phyloP scores from a whole-genome alignment of 371 early-diverging fungal species.

The Mucor sp. region DNA sequence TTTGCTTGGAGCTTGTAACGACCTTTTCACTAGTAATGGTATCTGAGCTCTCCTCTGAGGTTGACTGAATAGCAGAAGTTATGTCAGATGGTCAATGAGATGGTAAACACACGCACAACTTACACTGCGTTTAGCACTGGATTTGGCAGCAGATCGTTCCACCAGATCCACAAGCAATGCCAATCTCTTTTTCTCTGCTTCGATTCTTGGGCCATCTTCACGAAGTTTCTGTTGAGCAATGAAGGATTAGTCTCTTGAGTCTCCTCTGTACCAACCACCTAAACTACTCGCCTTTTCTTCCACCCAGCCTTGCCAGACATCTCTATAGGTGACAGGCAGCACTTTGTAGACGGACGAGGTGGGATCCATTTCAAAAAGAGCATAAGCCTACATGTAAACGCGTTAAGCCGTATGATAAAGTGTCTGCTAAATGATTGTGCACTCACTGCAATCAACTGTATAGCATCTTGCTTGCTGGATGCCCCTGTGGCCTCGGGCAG shows the following conservation, averaged over 20 bases:
- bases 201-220: constrained; percentile 25
- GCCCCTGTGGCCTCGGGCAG: constrained; percentile 15
- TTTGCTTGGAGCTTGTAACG: background rate
- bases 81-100: background rate
- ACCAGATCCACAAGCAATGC: constrained; percentile 28
- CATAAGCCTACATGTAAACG: constrained; percentile 9
- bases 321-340: constrained; percentile 65
- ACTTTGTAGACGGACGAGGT: constrained; percentile 54
- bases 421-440: background rate
- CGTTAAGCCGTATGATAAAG: background rate
- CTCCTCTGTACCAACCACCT: background rate
- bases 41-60: background rate
- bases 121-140: constrained; percentile 11
- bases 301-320: constrained; percentile 67
- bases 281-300: constrained; percentile 41
- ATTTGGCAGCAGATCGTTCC: constrained; percentile 15
- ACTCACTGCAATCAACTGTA: constrained; percentile 58
- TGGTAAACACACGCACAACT: background rate
- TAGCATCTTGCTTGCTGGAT: constrained; percentile 44
- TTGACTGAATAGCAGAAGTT: background rate
- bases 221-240: constrained; percentile 16
- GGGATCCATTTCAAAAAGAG: constrained; percentile 54
- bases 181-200: constrained; percentile 32
- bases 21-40: background rate
- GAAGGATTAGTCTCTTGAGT: background rate